phyloP scores from a whole-genome alignment of 441 rosid species.

The Erysimum cheiri region DNA sequence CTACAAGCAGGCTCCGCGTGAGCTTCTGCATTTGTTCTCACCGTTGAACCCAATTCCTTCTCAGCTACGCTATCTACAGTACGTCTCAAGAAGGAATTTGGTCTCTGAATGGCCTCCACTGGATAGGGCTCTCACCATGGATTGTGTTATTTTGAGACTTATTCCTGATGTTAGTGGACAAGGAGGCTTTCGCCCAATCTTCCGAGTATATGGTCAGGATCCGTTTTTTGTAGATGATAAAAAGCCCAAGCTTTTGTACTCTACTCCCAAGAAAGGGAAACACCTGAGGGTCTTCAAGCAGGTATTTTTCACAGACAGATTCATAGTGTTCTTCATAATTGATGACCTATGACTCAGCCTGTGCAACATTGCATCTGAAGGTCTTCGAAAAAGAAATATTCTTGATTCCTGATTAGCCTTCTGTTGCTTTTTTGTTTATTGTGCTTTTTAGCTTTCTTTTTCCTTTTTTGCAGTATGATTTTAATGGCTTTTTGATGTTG shows the following conservation, averaged over 20 bases:
- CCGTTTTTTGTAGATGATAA: conserved; percentile 67
- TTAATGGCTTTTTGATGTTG: conserved; percentile 8
- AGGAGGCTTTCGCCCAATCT: conserved; percentile 87
- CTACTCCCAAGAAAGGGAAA: conserved; percentile 71
- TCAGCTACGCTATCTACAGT: conserved; percentile 88
- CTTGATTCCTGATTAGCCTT: conserved; percentile 6
- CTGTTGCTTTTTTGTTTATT: conserved; percentile 6
- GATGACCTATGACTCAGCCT: conserved; percentile 13
- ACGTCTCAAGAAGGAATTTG: conserved; percentile 85
- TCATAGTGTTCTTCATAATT: neutral
- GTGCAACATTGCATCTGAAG: neutral
- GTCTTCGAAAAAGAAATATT: conserved; percentile 4
- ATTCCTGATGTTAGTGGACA: conserved; percentile 75
- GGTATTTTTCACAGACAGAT: conserved; percentile 50
- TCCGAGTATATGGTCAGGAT: conserved; percentile 88
- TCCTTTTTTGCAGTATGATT: conserved; percentile 7
- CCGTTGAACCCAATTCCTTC: conserved; percentile 90
- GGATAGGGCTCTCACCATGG: conserved; percentile 87
- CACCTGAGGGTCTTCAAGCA: conserved; percentile 71
- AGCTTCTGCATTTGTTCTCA: conserved; percentile 79
- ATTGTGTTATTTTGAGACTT: conserved; percentile 80
- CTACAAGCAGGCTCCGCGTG: conserved; percentile 89
- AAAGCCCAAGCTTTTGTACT: conserved; percentile 60
- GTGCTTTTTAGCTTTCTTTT: conserved; percentile 21
- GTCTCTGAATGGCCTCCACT: conserved; percentile 94